phyloP scores from a whole-genome alignment of 75 land plant species.

The Cunninghamia lanceolata region DNA sequence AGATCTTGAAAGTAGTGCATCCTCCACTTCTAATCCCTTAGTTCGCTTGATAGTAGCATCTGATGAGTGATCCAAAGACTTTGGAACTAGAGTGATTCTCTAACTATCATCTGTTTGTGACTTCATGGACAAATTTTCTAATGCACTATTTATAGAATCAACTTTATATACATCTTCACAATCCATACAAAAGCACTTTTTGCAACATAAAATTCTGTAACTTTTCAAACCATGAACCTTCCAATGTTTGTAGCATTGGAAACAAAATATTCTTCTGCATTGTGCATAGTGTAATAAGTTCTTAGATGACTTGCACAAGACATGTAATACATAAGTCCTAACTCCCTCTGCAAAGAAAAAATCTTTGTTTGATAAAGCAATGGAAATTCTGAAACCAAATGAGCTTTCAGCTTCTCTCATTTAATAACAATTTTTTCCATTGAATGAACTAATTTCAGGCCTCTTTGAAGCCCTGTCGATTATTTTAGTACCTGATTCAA shows the following conservation, averaged over 20 bases:
- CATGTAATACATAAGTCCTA: neutral
- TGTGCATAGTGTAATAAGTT: neutral
- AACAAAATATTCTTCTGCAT: constrained; percentile 9
- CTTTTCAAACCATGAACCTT: constrained; percentile 7
- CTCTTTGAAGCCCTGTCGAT: neutral
- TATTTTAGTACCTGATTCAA: neutral
- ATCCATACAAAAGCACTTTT: constrained; percentile 5
- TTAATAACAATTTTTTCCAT: neutral
- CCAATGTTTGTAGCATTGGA: constrained; percentile 8
- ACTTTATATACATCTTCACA: neutral
- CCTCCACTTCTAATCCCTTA: neutral
- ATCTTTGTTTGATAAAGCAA: neutral
- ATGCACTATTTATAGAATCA: neutral
- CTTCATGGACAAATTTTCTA: neutral
- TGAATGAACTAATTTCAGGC: neutral
- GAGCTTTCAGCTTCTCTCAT: neutral
- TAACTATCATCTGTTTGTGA: neutral
- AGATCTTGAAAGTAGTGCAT: neutral
- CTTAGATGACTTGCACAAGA: neutral
- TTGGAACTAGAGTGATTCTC: neutral
- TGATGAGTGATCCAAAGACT: neutral
- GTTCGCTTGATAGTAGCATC: neutral
- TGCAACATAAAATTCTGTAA: constrained; percentile 7
- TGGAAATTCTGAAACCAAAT: neutral
- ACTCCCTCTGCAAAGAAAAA: neutral